phyloP scores from a whole-genome alignment of 805 yeast species.

The Isabelozyma pseudorhagii region DNA sequence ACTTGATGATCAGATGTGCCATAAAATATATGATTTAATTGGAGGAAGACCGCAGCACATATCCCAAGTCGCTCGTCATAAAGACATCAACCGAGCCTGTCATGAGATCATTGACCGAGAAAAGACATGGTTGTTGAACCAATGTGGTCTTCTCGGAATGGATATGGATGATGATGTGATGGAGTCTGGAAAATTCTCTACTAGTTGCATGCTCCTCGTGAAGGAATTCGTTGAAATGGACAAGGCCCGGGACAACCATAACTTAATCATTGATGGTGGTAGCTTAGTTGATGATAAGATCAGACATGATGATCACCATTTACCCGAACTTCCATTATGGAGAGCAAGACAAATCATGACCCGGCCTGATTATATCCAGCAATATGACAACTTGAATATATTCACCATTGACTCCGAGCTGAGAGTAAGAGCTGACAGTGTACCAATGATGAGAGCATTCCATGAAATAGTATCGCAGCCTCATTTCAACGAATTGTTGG shows the following conservation, averaged over 20 bases:
- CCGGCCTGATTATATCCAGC: constrained; percentile 73
- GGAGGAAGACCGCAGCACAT: constrained; percentile 88
- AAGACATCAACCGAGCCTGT: constrained; percentile 56
- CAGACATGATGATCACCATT: constrained; percentile 38
- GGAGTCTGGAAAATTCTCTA: constrained; percentile 75
- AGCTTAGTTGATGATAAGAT: not conserved
- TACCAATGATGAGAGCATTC: constrained; percentile 89
- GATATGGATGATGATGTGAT: constrained; percentile 88
- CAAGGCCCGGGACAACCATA: constrained; percentile 27
- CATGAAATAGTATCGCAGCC: constrained; percentile 72
- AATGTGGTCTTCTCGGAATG: constrained; percentile 73
- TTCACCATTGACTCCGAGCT: constrained; percentile 77
- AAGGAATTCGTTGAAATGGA: constrained; percentile 71
- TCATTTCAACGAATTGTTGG: constrained; percentile 63
- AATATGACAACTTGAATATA: constrained; percentile 70
- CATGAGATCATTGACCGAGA: constrained; percentile 73
- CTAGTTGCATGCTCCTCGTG: constrained; percentile 72
- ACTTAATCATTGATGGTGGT: constrained; percentile 1
- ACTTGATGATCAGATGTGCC: constrained; percentile 38
- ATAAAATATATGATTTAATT: constrained; percentile 60
- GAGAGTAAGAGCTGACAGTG: constrained; percentile 74
- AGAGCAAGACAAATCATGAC: constrained; percentile 84
- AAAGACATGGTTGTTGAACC: constrained; percentile 81
- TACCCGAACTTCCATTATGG: constrained; percentile 81
- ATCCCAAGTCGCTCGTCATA: constrained; percentile 62